Conservation (phyloP, 495 filamentous ascomycete species). For the Aspergillus kassunensis region DNA sequence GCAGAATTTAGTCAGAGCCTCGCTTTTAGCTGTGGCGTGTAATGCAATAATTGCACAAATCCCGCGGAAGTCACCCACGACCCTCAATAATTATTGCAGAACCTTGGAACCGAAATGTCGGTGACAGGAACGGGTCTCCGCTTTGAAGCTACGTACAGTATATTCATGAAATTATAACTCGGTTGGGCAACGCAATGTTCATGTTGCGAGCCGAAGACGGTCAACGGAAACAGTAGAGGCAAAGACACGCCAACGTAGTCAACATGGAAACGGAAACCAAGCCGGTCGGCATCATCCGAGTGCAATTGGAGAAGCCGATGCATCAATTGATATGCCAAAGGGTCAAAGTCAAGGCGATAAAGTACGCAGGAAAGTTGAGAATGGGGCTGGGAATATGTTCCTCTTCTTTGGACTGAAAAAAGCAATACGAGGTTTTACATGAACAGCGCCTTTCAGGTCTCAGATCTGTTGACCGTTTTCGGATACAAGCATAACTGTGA, state of each 20-base stretch:
- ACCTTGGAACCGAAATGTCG: conserved; percentile 15
- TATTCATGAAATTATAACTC: neutral
- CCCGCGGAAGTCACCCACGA: neutral
- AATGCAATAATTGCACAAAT: conserved; percentile 4
- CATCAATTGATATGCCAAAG: neutral
- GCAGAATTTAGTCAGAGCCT: neutral
- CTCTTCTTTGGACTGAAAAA: neutral
- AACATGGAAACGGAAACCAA: neutral
- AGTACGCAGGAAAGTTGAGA: conserved; percentile 2
- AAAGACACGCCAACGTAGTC: neutral
- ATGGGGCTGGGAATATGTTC: conserved; percentile 1
- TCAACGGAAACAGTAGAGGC: no score
- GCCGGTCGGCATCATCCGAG: conserved; percentile 6
- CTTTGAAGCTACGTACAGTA: conserved; percentile 1
- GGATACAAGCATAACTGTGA: conserved; percentile 5
- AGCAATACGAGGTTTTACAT: neutral
- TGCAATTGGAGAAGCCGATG: conserved; percentile 2
- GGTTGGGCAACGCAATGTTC: neutral
- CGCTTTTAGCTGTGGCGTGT: neutral
- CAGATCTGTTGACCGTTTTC: no score
- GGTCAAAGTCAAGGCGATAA: neutral
- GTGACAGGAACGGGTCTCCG: conserved; percentile 11
- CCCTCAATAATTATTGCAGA: conserved; percentile 6
- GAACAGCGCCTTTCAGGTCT: no score
- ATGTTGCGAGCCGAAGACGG: neutral